These are phyloP conservation scores for Aquilaria malaccensis DNA, from an alignment of 345 rosid species.

Conservation along the genomic window DNA sequence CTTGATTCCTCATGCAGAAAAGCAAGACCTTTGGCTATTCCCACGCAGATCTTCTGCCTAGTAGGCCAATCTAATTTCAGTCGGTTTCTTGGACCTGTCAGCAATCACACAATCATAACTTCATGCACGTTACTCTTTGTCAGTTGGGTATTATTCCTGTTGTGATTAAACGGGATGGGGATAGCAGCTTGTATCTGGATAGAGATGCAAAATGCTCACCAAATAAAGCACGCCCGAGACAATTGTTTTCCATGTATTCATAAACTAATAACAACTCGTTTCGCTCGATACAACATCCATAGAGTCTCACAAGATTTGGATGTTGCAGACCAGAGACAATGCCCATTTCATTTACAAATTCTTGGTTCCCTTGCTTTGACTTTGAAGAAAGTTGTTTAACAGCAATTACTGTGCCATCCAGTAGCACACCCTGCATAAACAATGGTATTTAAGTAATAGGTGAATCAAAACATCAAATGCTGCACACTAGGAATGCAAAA, in stretches of 20 bases:
- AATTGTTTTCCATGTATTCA: constrained; percentile 66
- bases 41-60: constrained; percentile 54
- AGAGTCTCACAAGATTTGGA: constrained; percentile 58
- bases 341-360: constrained; percentile 54
- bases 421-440: constrained; percentile 35
- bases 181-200: background rate
- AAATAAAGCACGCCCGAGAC: constrained; percentile 55
- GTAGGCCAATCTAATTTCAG: constrained; percentile 56
- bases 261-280: constrained; percentile 53
- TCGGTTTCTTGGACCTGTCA: constrained; percentile 28
- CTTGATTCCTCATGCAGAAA: constrained; percentile 70
- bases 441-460: too few species aligned
- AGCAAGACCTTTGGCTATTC: constrained; percentile 59
- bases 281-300: constrained; percentile 63
- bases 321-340: constrained; percentile 58
- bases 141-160: constrained; percentile 11
- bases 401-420: constrained; percentile 50
- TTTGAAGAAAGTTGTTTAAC: constrained; percentile 63
- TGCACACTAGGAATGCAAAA: too few species aligned
- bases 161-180: background rate
- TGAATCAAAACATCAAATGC: too few species aligned
- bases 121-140: constrained; percentile 14
- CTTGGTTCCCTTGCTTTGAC: constrained; percentile 65
- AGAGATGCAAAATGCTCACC: constrained; percentile 25
- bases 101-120: background rate